Evolutionary conservation across 345 rosid genomes (phyloP).

Genomic region (Eucalyptus sideroxylon): DNA sequence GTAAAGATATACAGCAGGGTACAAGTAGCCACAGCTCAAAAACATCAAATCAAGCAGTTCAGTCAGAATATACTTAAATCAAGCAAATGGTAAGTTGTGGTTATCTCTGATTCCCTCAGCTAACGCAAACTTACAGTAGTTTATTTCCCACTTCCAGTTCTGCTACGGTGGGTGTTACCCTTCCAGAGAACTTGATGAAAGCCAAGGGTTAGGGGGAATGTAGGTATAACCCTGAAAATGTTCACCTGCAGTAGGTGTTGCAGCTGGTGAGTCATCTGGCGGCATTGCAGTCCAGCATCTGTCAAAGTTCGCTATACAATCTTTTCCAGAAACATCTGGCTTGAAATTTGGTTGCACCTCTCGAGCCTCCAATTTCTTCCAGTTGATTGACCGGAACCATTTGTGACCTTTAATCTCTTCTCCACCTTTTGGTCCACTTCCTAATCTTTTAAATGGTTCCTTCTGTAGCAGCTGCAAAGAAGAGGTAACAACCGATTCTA

Average conservation of each 20-base stretch:
- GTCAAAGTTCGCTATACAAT: conserved; percentile 63
- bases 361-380: conserved; percentile 59
- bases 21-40: not conserved
- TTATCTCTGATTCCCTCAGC: not conserved
- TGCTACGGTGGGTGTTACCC: not conserved
- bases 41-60: not conserved
- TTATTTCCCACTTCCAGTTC: not conserved
- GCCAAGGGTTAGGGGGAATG: conserved; percentile 68
- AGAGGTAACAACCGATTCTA: not conserved
- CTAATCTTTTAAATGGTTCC: conserved; percentile 63
- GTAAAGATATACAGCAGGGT: not conserved
- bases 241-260: conserved; percentile 60
- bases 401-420: conserved; percentile 49
- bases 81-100: not conserved
- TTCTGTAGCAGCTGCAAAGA: conserved; percentile 43
- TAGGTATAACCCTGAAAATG: conserved; percentile 62
- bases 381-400: conserved; percentile 58
- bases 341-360: conserved; percentile 50
- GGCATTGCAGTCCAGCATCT: conserved; percentile 75
- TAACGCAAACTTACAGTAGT: not conserved
- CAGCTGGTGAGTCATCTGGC: conserved; percentile 54
- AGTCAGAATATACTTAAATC: not conserved
- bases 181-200: conserved; percentile 13
- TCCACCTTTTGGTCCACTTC: conserved; percentile 52
- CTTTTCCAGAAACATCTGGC: conserved; percentile 62